Conservation (phyloP, 1,284 basidiomycete genomes). For the Cryptococcus jaspeensis region DNA sequence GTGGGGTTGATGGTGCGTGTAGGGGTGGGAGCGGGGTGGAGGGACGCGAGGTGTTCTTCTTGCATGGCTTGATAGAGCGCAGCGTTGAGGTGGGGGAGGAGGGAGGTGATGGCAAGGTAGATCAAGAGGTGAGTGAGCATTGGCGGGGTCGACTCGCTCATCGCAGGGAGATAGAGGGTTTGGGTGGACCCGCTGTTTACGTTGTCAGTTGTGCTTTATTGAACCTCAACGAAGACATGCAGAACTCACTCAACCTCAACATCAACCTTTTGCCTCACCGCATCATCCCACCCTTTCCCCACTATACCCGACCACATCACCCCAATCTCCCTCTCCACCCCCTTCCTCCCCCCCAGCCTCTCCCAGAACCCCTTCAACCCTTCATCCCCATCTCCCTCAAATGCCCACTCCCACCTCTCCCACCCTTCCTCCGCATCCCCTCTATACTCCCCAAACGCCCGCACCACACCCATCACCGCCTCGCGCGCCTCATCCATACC, state of each 20-base stretch:
- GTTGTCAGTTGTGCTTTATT: not conserved
- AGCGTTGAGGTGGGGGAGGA: slow-evolving; percentile 30
- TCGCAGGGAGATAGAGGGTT: slow-evolving; percentile 34
- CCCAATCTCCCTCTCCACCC: slow-evolving; percentile 21
- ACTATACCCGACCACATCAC: slow-evolving; percentile 23
- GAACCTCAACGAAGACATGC: not conserved
- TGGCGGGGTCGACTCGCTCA: slow-evolving; percentile 23
- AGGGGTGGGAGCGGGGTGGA: slow-evolving; percentile 5
- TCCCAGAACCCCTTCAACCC: slow-evolving; percentile 21
- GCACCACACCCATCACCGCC: slow-evolving; percentile 40
- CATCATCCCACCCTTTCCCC: slow-evolving; percentile 25
- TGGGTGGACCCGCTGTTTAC: slow-evolving; percentile 17
- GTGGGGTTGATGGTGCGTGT: not conserved
- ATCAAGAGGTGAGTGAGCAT: slow-evolving; percentile 36
- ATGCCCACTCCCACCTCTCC: slow-evolving; percentile 34
- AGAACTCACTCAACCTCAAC: slow-evolving; percentile 42
- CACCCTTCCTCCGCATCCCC: slow-evolving; percentile 22
- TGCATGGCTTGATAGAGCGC: slow-evolving; percentile 13
- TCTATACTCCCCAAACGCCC: slow-evolving; percentile 15
- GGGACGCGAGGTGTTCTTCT: slow-evolving; percentile 5
- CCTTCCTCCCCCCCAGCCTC: slow-evolving; percentile 9
- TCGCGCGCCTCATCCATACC: slow-evolving; percentile 25
- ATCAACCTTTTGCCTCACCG: slow-evolving; percentile 19
- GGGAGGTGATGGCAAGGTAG: slow-evolving; percentile 39
- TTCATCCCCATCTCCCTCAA: slow-evolving; percentile 25